phyloP scores from a whole-genome alignment of 345 rosid species.

The Hirschfeldia incana region DNA sequence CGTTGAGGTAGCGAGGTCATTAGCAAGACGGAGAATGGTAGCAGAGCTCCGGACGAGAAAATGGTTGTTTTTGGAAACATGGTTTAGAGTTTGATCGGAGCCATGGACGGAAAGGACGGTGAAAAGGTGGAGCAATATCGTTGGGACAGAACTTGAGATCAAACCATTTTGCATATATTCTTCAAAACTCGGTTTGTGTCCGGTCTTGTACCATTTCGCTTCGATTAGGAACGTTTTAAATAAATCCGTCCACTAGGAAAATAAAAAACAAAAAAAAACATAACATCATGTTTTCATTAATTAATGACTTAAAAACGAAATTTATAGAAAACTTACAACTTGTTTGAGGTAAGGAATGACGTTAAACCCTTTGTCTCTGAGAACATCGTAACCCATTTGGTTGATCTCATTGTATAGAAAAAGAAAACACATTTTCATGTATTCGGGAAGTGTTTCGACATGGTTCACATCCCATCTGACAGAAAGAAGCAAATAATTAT shows the following conservation, averaged over 20 bases:
- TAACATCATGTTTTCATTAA: background rate
- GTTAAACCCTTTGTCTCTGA: conserved; percentile 36
- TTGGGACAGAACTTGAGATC: conserved; percentile 36
- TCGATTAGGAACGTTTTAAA: conserved; percentile 41
- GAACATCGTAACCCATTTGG: conserved; percentile 35
- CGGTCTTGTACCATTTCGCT: conserved; percentile 44
- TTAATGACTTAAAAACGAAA: background rate
- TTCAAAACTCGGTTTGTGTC: conserved; percentile 39
- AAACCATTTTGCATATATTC: conserved; percentile 48
- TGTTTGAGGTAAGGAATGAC: conserved; percentile 38
- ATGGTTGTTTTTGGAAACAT: background rate
- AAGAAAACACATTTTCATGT: conserved; percentile 43
- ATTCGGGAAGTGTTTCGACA: conserved; percentile 43
- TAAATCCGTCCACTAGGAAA: conserved; percentile 46
- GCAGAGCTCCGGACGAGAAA: conserved; percentile 33
- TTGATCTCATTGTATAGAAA: conserved; percentile 34
- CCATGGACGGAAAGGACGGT: background rate
- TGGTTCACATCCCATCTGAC: conserved; percentile 43
- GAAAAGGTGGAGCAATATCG: conserved; percentile 22
- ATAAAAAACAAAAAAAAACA: background rate
- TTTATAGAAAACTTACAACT: conserved; percentile 40
- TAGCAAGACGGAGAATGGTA: conserved; percentile 23
- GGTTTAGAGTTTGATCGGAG: conserved; percentile 17
- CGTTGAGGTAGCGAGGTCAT: conserved; percentile 48
- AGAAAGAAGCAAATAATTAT: background rate